A percentile compares a stretch with the other conserved stretches of the same genome.
Conservation (phyloP, 768 basidiomycete species). For the Boletus pseudopeckii region DNA sequence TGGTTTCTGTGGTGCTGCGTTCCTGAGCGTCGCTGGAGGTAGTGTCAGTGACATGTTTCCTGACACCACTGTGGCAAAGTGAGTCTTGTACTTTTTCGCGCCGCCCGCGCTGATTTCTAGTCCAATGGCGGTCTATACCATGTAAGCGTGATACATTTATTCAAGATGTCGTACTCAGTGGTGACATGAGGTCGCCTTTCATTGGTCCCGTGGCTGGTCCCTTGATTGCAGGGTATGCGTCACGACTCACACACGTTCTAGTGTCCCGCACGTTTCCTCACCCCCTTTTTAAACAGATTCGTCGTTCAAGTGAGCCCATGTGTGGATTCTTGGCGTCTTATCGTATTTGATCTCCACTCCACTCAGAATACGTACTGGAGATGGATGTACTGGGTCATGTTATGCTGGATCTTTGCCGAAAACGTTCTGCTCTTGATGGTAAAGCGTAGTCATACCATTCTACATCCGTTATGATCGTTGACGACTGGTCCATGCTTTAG, state of each 20-base stretch:
- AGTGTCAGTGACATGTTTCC: conserved; percentile 55
- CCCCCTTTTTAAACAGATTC: conserved; percentile 40
- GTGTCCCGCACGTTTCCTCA: background rate
- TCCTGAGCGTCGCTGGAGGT: conserved; percentile 61
- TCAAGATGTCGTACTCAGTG: background rate
- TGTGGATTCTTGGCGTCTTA: background rate
- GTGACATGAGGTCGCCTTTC: conserved; percentile 43
- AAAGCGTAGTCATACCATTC: conserved; percentile 13
- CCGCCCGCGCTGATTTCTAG: conserved; percentile 25
- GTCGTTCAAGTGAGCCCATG: conserved; percentile 56
- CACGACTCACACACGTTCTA: background rate
- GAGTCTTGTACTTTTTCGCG: conserved; percentile 21
- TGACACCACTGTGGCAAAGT: conserved; percentile 59
- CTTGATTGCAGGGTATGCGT: conserved; percentile 52
- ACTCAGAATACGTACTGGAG: conserved; percentile 56
- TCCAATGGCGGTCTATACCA: conserved; percentile 56
- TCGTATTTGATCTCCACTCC: background rate
- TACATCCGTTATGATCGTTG: background rate
- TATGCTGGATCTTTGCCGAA: conserved; percentile 67
- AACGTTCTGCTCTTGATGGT: conserved; percentile 50
- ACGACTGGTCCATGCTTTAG: conserved; percentile 28
- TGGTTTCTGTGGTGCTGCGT: conserved; percentile 54
- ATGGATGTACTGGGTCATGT: conserved; percentile 72
- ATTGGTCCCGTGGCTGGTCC: conserved; percentile 56
- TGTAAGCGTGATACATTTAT: conserved; percentile 21